Conservation (phyloP, 805 yeast genomes). For the Saturnispora saitoi region DNA sequence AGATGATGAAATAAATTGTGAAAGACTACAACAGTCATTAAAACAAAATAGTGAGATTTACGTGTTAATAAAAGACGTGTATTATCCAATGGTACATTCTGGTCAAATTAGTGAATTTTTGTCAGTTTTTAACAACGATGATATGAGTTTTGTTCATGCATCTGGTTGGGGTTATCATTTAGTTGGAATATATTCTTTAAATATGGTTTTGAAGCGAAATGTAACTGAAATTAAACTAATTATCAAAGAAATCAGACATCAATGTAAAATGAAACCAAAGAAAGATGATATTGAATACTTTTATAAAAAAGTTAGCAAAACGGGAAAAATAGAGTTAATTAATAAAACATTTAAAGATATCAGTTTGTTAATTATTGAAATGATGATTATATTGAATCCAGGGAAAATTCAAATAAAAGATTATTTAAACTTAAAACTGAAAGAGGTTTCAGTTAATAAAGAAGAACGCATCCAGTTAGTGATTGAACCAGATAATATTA, state of each 20-base stretch:
- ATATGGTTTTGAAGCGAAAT: conserved; percentile 1
- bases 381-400: conserved; percentile 5
- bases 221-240: neutral
- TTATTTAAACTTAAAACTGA: neutral
- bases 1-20: conserved; percentile 1
- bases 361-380: conserved; percentile 3
- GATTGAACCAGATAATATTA: neutral
- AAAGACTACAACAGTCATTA: neutral
- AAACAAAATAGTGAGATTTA: neutral
- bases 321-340: neutral
- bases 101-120: neutral
- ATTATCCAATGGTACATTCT: conserved; percentile 2
- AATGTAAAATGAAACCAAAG: neutral
- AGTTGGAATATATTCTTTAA: conserved; percentile 4
- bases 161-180: conserved; percentile 5
- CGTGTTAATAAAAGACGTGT: neutral
- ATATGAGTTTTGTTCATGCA: conserved; percentile 1
- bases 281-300: neutral
- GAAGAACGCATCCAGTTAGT: neutral
- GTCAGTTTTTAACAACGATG: neutral
- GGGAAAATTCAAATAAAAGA: neutral
- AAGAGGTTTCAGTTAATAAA: neutral
- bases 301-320: neutral
- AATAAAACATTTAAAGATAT: conserved; percentile 1
- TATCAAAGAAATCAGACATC: neutral